A percentile compares a stretch with the other conserved stretches of the same genome.
These are phyloP conservation scores for Populus hybrid DNA, from an alignment of 441 rosid genomes.

Conservation along the genomic window DNA sequence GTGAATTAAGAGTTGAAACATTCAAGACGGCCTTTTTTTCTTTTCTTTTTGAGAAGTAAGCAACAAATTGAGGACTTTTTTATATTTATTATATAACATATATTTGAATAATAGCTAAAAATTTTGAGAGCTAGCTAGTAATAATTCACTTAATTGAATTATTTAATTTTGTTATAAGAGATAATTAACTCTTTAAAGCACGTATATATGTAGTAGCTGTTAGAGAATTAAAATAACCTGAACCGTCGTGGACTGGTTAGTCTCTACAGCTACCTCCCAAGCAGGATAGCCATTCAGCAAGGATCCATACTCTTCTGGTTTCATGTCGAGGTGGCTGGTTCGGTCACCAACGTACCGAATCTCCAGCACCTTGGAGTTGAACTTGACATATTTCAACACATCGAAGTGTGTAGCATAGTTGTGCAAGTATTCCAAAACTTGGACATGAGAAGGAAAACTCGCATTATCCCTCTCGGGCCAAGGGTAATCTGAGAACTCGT, in stretches of 20 bases:
- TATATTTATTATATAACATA: too few relatives aligned
- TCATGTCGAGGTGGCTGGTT: background rate
- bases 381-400: slow-evolving; percentile 38
- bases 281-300: slow-evolving; percentile 37
- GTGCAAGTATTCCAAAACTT: slow-evolving; percentile 47
- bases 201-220: background rate
- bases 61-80: too few relatives aligned
- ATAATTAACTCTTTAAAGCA: background rate
- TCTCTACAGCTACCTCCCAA: slow-evolving; percentile 52
- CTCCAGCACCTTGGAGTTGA: slow-evolving; percentile 44
- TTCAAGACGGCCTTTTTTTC: too few relatives aligned
- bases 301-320: slow-evolving; percentile 24
- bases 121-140: too few relatives aligned
- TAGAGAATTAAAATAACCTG: slow-evolving; percentile 26
- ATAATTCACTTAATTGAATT: too few relatives aligned
- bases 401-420: slow-evolving; percentile 47
- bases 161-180: too few relatives aligned
- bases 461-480: slow-evolving; percentile 46
- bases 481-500: slow-evolving; percentile 57
- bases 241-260: slow-evolving; percentile 20
- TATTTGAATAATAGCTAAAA: too few relatives aligned
- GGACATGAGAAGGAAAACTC: slow-evolving; percentile 36
- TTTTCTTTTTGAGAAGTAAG: too few relatives aligned
- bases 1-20: too few relatives aligned
- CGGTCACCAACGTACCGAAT: slow-evolving; percentile 24